Evolutionary conservation across 768 basidiomycete species (phyloP).

Genomic region (Crepidotus variabilis): DNA sequence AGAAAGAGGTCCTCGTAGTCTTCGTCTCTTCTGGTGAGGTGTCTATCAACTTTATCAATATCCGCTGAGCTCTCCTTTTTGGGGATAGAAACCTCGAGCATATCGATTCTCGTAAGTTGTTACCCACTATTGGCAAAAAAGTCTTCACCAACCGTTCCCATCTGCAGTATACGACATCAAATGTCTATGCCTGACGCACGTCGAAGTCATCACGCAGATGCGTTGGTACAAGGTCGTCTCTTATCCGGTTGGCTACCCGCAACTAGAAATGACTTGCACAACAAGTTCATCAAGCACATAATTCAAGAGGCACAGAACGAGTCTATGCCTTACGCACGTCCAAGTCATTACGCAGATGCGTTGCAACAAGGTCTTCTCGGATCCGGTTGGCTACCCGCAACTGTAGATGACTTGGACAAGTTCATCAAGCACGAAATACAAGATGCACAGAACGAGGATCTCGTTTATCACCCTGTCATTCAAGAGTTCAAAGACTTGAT

Average conservation of each 20-base stretch:
- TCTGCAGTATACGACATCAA: too few relatives aligned
- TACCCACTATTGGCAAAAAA: too few relatives aligned
- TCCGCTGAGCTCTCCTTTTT: too few relatives aligned
- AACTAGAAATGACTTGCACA: not conserved
- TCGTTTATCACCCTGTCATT: not conserved
- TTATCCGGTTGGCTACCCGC: not conserved
- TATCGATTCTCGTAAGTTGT: too few relatives aligned
- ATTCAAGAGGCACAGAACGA: not conserved
- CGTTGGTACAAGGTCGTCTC: not conserved
- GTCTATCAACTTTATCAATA: too few relatives aligned
- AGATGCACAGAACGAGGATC: not conserved
- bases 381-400: not conserved
- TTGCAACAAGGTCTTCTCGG: not conserved
- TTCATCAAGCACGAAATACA: not conserved
- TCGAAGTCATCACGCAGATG: not conserved
- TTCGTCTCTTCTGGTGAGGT: too few relatives aligned
- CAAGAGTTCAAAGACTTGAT: not conserved
- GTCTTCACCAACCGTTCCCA: too few relatives aligned
- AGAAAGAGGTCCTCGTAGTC: too few relatives aligned
- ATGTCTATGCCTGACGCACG: not conserved
- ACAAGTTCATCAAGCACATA: not conserved
- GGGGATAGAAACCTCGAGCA: too few relatives aligned
- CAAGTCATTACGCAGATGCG: not conserved
- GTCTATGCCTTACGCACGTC: not conserved
- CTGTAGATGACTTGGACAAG: not conserved